phyloP scores from a whole-genome alignment of 352 stramenopile species.

The Phytopythium aichiense region DNA sequence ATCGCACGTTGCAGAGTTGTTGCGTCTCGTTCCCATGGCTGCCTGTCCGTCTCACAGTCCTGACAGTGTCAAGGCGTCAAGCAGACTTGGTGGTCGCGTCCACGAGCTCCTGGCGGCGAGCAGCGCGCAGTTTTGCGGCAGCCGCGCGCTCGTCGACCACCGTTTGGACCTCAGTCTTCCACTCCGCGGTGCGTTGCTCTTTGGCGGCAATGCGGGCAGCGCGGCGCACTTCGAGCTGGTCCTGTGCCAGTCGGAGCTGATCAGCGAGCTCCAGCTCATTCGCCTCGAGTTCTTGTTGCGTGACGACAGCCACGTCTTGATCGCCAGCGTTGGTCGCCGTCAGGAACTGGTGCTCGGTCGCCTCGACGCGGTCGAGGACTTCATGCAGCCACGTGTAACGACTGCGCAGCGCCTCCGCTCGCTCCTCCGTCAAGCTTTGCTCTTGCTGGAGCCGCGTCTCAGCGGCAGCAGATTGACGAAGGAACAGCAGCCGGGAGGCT shows the following conservation, averaged over 20 bases:
- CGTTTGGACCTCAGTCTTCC: constrained; percentile 25
- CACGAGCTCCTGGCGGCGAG: constrained; percentile 21
- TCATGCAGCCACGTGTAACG: constrained; percentile 38
- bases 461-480: constrained; percentile 37
- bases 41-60: neutral
- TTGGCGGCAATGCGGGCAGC: constrained; percentile 24
- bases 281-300: constrained; percentile 20
- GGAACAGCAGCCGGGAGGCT: constrained; percentile 44
- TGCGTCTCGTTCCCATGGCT: neutral
- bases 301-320: neutral
- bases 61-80: neutral
- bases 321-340: neutral
- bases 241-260: constrained; percentile 21
- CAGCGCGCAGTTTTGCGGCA: constrained; percentile 27
- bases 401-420: constrained; percentile 27
- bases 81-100: constrained; percentile 2
- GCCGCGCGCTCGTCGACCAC: constrained; percentile 30
- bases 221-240: constrained; percentile 22
- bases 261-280: constrained; percentile 25
- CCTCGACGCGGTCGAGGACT: neutral
- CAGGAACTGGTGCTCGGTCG: neutral
- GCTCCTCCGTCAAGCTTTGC: constrained; percentile 40
- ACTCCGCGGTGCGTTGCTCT: constrained; percentile 26
- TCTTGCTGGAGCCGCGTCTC: constrained; percentile 33
- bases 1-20: constrained; percentile 1